Conservation (phyloP, 75 land plant genomes). For the Selaginella moellendorffii region DNA sequence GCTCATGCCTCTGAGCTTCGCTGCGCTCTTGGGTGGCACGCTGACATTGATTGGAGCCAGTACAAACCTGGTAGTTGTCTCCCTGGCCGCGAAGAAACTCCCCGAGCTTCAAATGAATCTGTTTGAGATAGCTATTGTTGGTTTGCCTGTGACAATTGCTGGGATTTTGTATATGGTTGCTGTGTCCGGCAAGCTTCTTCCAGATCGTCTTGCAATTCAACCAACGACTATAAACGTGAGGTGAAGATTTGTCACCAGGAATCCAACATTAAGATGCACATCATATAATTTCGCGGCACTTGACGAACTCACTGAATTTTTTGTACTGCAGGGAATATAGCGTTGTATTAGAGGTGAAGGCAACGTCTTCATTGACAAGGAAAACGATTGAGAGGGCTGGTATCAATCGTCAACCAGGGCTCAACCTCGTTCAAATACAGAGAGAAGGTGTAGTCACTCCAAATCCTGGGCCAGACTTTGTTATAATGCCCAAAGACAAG, state of each 20-base stretch:
- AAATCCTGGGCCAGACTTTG: slow-evolving; percentile 11
- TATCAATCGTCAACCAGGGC: slow-evolving; percentile 18
- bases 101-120: slow-evolving; percentile 29
- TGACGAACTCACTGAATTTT: too few species aligned
- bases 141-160: slow-evolving; percentile 29
- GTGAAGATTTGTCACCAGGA: slow-evolving; percentile 12
- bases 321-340: slow-evolving; percentile 26
- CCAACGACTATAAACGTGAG: slow-evolving; percentile 21
- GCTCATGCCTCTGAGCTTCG: slow-evolving; percentile 29
- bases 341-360: slow-evolving; percentile 22
- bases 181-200: slow-evolving; percentile 23
- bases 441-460: slow-evolving; percentile 16
- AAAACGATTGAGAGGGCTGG: slow-evolving; percentile 26
- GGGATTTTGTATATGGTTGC: slow-evolving; percentile 27
- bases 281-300: too few species aligned
- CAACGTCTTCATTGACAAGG: slow-evolving; percentile 18
- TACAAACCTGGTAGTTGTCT: slow-evolving; percentile 30
- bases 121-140: slow-evolving; percentile 32
- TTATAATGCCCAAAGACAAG: slow-evolving; percentile 15
- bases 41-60: slow-evolving; percentile 32
- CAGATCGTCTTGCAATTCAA: slow-evolving; percentile 19
- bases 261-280: too few species aligned
- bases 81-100: slow-evolving; percentile 28
- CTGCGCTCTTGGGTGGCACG: slow-evolving; percentile 30
- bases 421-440: slow-evolving; percentile 19